Percentiles rank a stretch among this genome's conserved stretches.
Evolutionary conservation across 2,329 filamentous ascomycete genomes (phyloP).

Genomic region (Cladosporium velox): DNA sequence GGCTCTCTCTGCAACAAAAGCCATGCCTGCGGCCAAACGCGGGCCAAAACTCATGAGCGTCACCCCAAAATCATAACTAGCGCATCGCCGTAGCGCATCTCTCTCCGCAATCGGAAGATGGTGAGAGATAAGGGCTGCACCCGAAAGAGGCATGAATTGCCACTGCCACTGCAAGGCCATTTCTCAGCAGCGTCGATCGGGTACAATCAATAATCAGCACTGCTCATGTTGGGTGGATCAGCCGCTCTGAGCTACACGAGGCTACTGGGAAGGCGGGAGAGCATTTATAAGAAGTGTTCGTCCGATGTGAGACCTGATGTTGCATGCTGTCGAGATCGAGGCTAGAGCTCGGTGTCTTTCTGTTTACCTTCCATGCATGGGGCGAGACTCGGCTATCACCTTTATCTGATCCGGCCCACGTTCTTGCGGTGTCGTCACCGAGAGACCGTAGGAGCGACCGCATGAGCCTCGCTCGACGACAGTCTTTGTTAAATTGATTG

Average conservation of each 20-base stretch:
- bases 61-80: constrained; percentile 6
- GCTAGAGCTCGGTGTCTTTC: not conserved
- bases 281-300: not conserved
- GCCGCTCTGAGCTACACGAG: not conserved
- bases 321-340: not conserved
- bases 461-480: not conserved
- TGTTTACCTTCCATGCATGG: not conserved
- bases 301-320: not conserved
- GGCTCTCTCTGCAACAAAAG: not conserved
- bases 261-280: not conserved
- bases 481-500: not conserved
- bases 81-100: constrained; percentile 8
- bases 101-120: constrained; percentile 18
- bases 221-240: not conserved
- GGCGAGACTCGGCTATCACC: not conserved
- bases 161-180: not conserved
- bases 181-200: not conserved
- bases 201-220: not conserved
- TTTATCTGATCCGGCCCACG: not conserved
- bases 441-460: not conserved
- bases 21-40: not conserved
- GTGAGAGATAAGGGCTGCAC: constrained; percentile 4
- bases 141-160: not conserved
- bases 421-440: constrained; percentile 1
- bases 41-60: not conserved